Conservation (phyloP, 345 rosid genomes). For the Camelina hispida region DNA sequence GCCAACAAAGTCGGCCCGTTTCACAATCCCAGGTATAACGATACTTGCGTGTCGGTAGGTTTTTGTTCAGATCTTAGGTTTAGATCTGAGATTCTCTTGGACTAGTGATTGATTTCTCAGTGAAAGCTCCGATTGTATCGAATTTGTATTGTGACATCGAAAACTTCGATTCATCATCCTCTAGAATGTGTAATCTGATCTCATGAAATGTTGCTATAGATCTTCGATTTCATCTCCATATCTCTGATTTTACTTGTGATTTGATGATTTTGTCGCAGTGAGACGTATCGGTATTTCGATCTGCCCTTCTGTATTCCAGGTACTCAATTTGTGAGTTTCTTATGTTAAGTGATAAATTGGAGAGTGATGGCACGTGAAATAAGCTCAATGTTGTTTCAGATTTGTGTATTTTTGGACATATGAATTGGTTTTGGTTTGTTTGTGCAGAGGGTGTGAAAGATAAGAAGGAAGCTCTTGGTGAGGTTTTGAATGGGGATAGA, state of each 20-base stretch:
- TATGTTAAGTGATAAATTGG: neutral
- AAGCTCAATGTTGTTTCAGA: neutral
- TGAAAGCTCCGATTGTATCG: constrained; percentile 10
- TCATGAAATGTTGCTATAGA: neutral
- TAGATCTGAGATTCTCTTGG: constrained; percentile 20
- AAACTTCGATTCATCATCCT: neutral
- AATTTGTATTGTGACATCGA: constrained; percentile 1
- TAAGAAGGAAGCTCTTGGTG: constrained; percentile 88
- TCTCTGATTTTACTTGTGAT: constrained; percentile 14
- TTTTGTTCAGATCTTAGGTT: neutral
- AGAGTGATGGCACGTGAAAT: neutral
- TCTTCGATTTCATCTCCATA: constrained; percentile 27
- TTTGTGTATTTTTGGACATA: neutral
- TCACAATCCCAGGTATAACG: constrained; percentile 91
- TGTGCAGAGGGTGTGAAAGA: constrained; percentile 62
- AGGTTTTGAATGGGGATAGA: constrained; percentile 80
- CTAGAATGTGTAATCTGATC: neutral
- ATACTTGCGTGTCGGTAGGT: constrained; percentile 14
- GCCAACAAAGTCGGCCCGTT: constrained; percentile 89
- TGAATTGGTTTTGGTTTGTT: constrained; percentile 21
- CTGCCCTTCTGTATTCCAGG: constrained; percentile 82
- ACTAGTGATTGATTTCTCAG: neutral
- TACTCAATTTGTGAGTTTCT: constrained; percentile 18
- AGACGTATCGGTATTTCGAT: constrained; percentile 85
- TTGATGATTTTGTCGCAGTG: constrained; percentile 53